Evolutionary conservation across 129 eudicot species (phyloP), one percentile per base, ranked within the genome.

Genomic region (Lactuca saligna): DNA sequence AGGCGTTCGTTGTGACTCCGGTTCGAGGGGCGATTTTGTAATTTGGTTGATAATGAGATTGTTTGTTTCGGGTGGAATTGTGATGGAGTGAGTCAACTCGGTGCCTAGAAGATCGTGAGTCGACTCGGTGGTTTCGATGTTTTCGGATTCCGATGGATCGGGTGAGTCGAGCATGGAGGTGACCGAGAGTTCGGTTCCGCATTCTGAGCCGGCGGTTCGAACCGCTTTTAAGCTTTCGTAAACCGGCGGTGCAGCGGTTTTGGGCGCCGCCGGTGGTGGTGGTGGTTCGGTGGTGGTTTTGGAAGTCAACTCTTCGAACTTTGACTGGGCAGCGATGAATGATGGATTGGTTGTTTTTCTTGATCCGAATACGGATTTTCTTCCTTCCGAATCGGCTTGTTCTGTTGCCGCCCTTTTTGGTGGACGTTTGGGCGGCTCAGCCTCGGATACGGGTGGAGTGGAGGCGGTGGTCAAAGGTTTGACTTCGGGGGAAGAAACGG

Each of bases 131-230:
- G 37, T n/a, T 44, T 83, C 80, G 14, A 53, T 61, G 58, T 61
- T 82, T 77, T 66, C 95, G 76, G 35, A 65, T 41, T 84, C 96
- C 29, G 83, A 86, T 54, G 80, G 80, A 66, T 88, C 91, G 17
- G 95, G 96, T 66, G 98, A 88, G 79, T 88, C 96, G n/a, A 92
- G 94, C 73, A 91, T 84, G 3, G 96, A 92, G 42, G 96, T 69
- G 55, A 88, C 77, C 16, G 98, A 92, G 56, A 92, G 89, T 79
- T 86, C 98, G 4, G 98, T 92, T 53, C 96, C 95, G 81, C 86
- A 84, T 55, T 92, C 98, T 4, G 97, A 91, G 25, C 84, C 85
- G 57, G 73, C 87, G 4, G 75, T 51, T 49, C 44, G 83, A 75
- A 63, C 58, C 46, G 70, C 71, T 68, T 66, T 61, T 35, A 81